Evolutionary conservation across 2,329 filamentous ascomycete species (phyloP).

Genomic region (Aspergillus neoniger): DNA sequence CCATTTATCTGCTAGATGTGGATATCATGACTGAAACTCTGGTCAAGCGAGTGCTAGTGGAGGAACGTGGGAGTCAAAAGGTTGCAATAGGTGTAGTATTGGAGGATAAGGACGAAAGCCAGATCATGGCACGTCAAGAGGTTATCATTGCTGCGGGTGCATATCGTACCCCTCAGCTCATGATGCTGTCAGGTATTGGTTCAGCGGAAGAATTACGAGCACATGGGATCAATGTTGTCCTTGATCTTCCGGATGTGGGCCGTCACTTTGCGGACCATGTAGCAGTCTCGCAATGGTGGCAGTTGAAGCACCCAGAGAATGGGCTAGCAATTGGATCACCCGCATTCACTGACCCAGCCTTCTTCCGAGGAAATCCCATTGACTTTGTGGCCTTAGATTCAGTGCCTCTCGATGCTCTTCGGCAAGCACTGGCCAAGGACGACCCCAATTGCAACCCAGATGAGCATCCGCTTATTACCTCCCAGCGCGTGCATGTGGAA

Average conservation of each 20-base stretch:
- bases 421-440: slow-evolving; percentile 1
- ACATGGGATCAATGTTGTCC: slow-evolving; percentile 29
- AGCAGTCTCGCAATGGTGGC: slow-evolving; percentile 15
- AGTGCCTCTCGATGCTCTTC: slow-evolving; percentile 8
- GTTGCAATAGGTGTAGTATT: slow-evolving; percentile 6
- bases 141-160: slow-evolving; percentile 47
- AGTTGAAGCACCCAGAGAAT: slow-evolving; percentile 20
- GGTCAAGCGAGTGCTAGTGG: slow-evolving; percentile 6
- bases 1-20: slow-evolving; percentile 9
- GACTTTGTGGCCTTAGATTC: slow-evolving; percentile 19
- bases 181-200: slow-evolving; percentile 36
- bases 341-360: slow-evolving; percentile 13
- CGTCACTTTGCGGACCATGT: slow-evolving; percentile 17
- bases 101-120: neutral
- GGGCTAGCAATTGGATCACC: slow-evolving; percentile 19
- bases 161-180: slow-evolving; percentile 45
- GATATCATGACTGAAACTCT: slow-evolving; percentile 12
- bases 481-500: neutral
- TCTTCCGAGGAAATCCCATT: slow-evolving; percentile 17
- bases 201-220: slow-evolving; percentile 25
- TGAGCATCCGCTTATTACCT: neutral
- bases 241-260: slow-evolving; percentile 16
- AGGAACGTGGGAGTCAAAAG: neutral
- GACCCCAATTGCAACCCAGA: neutral
- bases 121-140: slow-evolving; percentile 36